A percentile compares a stretch with the other conserved stretches of the same genome.
phyloP scores from a whole-genome alignment of 768 basidiomycete species.

The Kwoniella newhampshirensis region DNA sequence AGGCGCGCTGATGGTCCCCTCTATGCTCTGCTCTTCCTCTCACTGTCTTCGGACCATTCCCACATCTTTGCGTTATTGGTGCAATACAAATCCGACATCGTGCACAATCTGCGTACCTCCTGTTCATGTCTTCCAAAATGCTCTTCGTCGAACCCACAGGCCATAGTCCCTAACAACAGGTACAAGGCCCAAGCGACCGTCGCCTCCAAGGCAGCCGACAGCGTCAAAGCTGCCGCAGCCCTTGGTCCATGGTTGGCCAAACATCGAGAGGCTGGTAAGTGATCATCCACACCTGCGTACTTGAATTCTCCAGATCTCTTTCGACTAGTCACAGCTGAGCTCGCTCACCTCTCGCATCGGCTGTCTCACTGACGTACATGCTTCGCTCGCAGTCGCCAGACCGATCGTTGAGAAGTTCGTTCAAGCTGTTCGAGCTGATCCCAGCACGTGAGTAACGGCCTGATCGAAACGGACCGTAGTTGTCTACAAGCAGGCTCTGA shows the following conservation, averaged over 20 bases:
- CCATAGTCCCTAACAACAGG: slow-evolving; percentile 50
- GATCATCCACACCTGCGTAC: neutral
- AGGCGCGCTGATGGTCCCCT: neutral
- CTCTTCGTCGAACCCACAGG: slow-evolving; percentile 14
- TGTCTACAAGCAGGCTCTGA: neutral
- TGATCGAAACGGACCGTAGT: neutral
- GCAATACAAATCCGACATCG: no score
- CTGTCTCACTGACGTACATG: neutral
- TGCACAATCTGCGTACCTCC: no score
- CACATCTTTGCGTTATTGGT: no score
- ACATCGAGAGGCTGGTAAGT: slow-evolving; percentile 49
- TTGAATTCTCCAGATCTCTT: neutral
- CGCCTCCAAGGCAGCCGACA: slow-evolving; percentile 39
- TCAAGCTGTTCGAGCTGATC: slow-evolving; percentile 46
- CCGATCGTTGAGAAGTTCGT: slow-evolving; percentile 52
- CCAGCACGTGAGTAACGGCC: slow-evolving; percentile 32
- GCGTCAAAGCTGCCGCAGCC: slow-evolving; percentile 45
- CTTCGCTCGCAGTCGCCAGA: slow-evolving; percentile 31
- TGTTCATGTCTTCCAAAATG: neutral
- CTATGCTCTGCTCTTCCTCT: neutral
- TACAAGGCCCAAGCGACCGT: slow-evolving; percentile 43
- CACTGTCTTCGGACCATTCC: no score
- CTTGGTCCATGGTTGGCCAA: slow-evolving; percentile 52
- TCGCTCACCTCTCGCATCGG: no score
- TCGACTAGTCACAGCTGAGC: no score